A percentile compares a stretch with the other conserved stretches of the same genome.
Evolutionary conservation across 2,329 filamentous ascomycete genomes (phyloP).

Genomic region (Trichoderma atroviride): DNA sequence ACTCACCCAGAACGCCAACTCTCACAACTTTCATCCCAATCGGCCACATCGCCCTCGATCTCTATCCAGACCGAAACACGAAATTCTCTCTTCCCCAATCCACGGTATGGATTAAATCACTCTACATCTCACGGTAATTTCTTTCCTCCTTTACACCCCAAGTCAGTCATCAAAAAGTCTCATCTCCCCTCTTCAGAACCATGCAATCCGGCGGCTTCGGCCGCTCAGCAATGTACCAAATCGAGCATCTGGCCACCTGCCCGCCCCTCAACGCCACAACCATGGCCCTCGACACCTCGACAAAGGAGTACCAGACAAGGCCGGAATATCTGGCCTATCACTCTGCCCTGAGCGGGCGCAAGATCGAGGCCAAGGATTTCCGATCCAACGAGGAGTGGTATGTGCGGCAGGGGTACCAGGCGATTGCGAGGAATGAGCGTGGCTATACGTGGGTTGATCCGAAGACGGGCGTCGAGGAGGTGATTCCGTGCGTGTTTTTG

Average conservation of each 20-base stretch:
- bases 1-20: constrained; percentile 37
- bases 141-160: too few relatives aligned
- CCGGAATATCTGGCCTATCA: constrained; percentile 32
- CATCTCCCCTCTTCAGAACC: constrained; percentile 28
- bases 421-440: constrained; percentile 27
- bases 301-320: constrained; percentile 36
- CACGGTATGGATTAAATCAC: constrained; percentile 45
- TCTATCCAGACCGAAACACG: constrained; percentile 37
- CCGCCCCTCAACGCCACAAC: constrained; percentile 40
- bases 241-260: constrained; percentile 39
- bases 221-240: constrained; percentile 40
- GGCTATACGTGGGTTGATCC: constrained; percentile 31
- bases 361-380: constrained; percentile 34
- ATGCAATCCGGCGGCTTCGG: constrained; percentile 44
- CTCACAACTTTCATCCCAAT: constrained; percentile 41
- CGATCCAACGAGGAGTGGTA: constrained; percentile 40
- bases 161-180: too few relatives aligned
- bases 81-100: constrained; percentile 38
- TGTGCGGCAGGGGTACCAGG: constrained; percentile 34
- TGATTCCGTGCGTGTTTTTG: constrained; percentile 32
- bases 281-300: constrained; percentile 43
- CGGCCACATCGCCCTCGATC: constrained; percentile 46
- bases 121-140: constrained; percentile 44
- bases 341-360: constrained; percentile 34
- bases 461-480: constrained; percentile 21